These are phyloP conservation scores for Fusarium circinatum DNA, from an alignment of 2,329 filamentous ascomycete genomes.

Conservation along the genomic window DNA sequence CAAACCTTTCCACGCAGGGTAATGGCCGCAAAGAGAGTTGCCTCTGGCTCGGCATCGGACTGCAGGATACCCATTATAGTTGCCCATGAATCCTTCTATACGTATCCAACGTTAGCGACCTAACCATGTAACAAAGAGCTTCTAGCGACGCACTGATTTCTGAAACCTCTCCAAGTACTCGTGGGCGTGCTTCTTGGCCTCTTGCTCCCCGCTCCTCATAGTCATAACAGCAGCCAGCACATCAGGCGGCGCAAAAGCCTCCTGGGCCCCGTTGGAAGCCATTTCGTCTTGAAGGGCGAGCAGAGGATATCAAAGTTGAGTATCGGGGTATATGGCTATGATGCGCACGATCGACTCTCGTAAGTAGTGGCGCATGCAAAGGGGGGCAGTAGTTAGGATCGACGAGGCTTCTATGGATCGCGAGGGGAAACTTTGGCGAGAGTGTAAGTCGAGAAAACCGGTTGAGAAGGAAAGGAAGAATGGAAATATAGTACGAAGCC, in stretches of 20 bases:
- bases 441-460: constrained; percentile 2
- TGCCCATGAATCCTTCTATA: constrained; percentile 88
- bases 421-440: constrained; percentile 9
- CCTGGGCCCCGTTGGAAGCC: constrained; percentile 72
- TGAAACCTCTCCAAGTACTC: constrained; percentile 94
- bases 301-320: background rate
- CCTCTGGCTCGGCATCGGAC: constrained; percentile 81
- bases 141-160: constrained; percentile 79
- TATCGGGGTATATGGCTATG: constrained; percentile 17
- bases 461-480: constrained; percentile 15
- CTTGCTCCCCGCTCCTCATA: constrained; percentile 86
- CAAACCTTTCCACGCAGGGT: constrained; percentile 96
- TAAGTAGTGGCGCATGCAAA: constrained; percentile 42
- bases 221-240: constrained; percentile 90
- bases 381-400: constrained; percentile 24
- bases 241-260: constrained; percentile 77
- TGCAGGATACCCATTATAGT: constrained; percentile 88
- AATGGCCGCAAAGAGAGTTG: constrained; percentile 94
- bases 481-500: constrained; percentile 7
- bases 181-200: constrained; percentile 89
- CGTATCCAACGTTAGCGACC: constrained; percentile 19
- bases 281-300: constrained; percentile 56
- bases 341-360: constrained; percentile 36
- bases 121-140: background rate
- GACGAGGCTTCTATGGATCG: constrained; percentile 10